Conservation (phyloP, 768 basidiomycete species). For the Tricholoma sp. region DNA sequence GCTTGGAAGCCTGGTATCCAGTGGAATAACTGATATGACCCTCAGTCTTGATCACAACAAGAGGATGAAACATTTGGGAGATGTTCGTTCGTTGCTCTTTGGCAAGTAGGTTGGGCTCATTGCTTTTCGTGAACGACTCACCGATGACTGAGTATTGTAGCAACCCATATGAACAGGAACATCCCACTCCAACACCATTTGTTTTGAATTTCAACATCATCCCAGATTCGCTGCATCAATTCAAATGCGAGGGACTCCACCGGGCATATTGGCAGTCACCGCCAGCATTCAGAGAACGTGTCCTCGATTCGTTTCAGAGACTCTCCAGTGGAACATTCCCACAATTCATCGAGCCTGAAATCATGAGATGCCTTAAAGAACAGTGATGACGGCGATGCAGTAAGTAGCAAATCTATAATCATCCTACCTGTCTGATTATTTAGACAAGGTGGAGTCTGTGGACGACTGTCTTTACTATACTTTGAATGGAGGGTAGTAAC, state of each 20-base stretch:
- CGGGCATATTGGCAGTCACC: constrained; percentile 4
- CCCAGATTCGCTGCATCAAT: constrained; percentile 1
- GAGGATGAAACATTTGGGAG: background rate
- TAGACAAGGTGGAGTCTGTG: background rate
- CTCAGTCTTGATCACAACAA: background rate
- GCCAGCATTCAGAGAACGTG: constrained; percentile 2
- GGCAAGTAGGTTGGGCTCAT: background rate
- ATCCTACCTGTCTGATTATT: too few relatives aligned
- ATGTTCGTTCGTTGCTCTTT: background rate
- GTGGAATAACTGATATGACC: background rate
- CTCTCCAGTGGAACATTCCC: background rate
- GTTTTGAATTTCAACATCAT: constrained; percentile 1
- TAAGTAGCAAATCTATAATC: background rate
- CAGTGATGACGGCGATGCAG: background rate
- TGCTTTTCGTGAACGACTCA: background rate
- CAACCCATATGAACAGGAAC: background rate
- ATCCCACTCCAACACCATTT: background rate
- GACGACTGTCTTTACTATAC: too few relatives aligned
- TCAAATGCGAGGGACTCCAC: constrained; percentile 1
- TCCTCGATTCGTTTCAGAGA: background rate
- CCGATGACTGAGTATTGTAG: background rate
- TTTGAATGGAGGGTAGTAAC: too few relatives aligned
- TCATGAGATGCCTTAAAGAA: background rate
- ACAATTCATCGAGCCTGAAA: background rate
- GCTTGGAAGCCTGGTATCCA: background rate